Conservation (phyloP, 2,329 filamentous ascomycete species). For the Epichloe gansuensis region DNA sequence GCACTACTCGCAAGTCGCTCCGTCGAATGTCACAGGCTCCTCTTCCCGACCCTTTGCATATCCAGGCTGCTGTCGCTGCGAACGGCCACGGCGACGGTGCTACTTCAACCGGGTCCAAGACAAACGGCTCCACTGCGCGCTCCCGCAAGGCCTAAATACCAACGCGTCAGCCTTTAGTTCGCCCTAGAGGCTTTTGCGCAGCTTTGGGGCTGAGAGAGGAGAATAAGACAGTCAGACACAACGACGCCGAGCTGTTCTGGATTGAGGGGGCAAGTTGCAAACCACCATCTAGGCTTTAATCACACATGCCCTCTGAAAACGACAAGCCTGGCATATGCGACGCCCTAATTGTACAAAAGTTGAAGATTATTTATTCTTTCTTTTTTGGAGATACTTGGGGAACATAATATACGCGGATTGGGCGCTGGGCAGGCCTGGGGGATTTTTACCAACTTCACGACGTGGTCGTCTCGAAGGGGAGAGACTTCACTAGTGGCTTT, state of each 20-base stretch:
- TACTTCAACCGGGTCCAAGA: slow-evolving; percentile 40
- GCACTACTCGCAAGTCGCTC: slow-evolving; percentile 67
- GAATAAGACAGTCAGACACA: background rate
- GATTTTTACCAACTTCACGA: background rate
- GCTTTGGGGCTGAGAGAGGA: background rate
- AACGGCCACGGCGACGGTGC: slow-evolving; percentile 39
- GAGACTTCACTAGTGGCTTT: slow-evolving; percentile 12
- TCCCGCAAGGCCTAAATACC: slow-evolving; percentile 50
- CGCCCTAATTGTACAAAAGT: slow-evolving; percentile 3
- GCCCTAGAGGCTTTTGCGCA: background rate
- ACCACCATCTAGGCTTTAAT: background rate
- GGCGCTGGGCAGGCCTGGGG: background rate
- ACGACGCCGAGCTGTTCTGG: background rate
- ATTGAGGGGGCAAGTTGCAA: background rate
- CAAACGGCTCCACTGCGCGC: slow-evolving; percentile 49
- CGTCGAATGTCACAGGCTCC: slow-evolving; percentile 52
- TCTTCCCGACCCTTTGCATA: slow-evolving; percentile 70
- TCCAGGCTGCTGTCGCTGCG: slow-evolving; percentile 42
- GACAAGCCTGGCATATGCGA: background rate
- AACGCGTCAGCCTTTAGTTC: background rate
- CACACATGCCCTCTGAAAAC: background rate
- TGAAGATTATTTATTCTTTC: background rate
- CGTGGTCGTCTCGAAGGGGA: slow-evolving; percentile 6
- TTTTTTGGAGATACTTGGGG: slow-evolving; percentile 2
- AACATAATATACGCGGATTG: slow-evolving; percentile 1